Percentiles rank a stretch among this genome's conserved stretches.
Conservation (phyloP, 2,329 filamentous ascomycete species). For the Nannizzia gypsea region DNA sequence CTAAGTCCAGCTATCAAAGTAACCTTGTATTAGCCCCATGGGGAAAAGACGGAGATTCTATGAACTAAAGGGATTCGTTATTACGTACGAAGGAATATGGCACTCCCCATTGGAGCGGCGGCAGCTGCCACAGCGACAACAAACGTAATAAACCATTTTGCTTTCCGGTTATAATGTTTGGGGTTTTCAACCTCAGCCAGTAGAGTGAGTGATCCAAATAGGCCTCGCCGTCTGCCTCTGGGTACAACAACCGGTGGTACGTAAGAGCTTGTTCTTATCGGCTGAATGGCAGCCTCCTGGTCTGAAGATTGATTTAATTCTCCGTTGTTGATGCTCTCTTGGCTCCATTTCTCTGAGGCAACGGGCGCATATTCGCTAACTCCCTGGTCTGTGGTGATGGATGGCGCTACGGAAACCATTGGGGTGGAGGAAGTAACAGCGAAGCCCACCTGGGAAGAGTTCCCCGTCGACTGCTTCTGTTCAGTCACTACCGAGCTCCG, state of each 20-base stretch:
- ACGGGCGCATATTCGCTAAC: background rate
- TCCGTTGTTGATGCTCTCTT: background rate
- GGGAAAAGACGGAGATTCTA: background rate
- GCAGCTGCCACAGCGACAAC: constrained; percentile 66
- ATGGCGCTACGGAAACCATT: background rate
- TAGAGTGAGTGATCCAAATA: constrained; percentile 58
- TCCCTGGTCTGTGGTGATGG: background rate
- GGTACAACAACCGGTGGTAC: constrained; percentile 37
- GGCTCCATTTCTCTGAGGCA: background rate
- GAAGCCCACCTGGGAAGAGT: background rate
- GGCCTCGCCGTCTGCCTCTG: constrained; percentile 50
- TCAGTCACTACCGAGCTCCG: background rate
- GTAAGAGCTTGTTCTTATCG: background rate
- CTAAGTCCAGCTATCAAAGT: constrained; percentile 51
- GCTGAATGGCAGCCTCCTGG: background rate
- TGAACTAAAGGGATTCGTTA: background rate
- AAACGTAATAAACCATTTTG: constrained; percentile 75
- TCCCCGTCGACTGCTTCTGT: background rate
- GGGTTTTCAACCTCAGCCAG: constrained; percentile 70
- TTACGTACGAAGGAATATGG: constrained; percentile 66
- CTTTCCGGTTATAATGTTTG: constrained; percentile 57
- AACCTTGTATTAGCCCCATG: background rate
- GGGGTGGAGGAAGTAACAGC: background rate
- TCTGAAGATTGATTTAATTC: background rate
- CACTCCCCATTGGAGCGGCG: constrained; percentile 69